Conservation (phyloP, 352 stramenopile genomes). For the Blastocystis sp. region DNA sequence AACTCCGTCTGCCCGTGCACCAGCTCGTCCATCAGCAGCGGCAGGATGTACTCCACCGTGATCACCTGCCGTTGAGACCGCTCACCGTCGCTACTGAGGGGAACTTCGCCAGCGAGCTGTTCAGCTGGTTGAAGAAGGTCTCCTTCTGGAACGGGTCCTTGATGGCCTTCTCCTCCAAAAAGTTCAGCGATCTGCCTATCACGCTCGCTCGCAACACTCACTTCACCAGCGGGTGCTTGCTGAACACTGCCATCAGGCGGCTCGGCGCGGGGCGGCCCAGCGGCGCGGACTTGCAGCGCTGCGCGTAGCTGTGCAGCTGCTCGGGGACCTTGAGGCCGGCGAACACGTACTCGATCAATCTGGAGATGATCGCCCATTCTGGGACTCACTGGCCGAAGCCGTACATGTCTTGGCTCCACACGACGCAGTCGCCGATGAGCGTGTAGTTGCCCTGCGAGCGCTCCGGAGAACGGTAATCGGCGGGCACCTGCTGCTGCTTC, state of each 20-base stretch:
- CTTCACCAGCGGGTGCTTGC: conserved; percentile 70
- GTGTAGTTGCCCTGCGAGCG: conserved; percentile 33
- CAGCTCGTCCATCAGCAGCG: conserved; percentile 65
- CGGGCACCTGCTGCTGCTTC: conserved; percentile 22
- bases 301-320: conserved; percentile 41
- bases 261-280: conserved; percentile 61
- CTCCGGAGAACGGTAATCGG: conserved; percentile 58
- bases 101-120: conserved; percentile 39
- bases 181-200: conserved; percentile 26
- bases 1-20: conserved; percentile 67
- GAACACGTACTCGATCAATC: conserved; percentile 66
- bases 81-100: background rate
- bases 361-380: background rate
- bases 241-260: conserved; percentile 39
- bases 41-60: conserved; percentile 65
- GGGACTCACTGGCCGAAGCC: conserved; percentile 46
- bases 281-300: conserved; percentile 54
- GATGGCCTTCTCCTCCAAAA: conserved; percentile 67
- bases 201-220: background rate
- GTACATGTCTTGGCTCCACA: conserved; percentile 66
- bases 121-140: conserved; percentile 65
- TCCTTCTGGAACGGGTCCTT: conserved; percentile 67
- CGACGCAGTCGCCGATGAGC: conserved; percentile 58
- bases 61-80: conserved; percentile 8
- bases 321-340: conserved; percentile 31